phyloP scores from a whole-genome alignment of 2,329 filamentous ascomycete genomes.

The Epichloe sibirici region DNA sequence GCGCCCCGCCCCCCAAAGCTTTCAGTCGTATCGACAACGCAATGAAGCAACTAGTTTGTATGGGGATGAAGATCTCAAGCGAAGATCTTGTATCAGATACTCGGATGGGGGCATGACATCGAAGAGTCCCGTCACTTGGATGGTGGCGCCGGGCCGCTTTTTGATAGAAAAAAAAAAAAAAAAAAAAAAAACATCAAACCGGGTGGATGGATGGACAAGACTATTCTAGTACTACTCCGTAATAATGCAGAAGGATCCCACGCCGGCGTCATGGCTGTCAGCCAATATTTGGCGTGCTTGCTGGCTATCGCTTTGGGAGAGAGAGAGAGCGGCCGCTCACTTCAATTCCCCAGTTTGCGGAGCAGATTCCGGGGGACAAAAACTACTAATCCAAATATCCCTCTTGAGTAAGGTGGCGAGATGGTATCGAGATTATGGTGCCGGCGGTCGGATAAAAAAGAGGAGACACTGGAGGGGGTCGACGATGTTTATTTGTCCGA shows the following conservation, averaged over 20 bases:
- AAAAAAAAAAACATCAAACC: no score
- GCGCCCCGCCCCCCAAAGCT: no score
- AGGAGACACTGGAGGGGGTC: neutral
- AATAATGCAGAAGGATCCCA: neutral
- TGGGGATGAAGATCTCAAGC: no score
- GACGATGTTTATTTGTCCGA: neutral
- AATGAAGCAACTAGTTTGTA: no score
- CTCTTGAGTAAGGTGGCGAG: neutral
- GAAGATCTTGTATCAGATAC: no score
- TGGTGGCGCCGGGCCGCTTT: neutral
- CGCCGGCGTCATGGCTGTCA: neutral
- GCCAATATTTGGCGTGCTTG: neutral
- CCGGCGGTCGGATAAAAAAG: neutral
- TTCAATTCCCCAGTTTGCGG: neutral
- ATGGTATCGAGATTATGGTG: neutral
- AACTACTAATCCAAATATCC: conserved; percentile 1
- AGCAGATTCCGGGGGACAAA: neutral
- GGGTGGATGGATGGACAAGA: no score
- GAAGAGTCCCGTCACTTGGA: neutral
- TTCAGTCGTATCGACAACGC: no score
- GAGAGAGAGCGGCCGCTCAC: neutral
- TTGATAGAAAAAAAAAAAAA: neutral
- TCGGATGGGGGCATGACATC: no score
- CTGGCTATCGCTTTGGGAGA: neutral
- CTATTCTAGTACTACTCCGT: no score